Conservation (phyloP, 2,329 filamentous ascomycete genomes). For the Penicillium sp. region DNA sequence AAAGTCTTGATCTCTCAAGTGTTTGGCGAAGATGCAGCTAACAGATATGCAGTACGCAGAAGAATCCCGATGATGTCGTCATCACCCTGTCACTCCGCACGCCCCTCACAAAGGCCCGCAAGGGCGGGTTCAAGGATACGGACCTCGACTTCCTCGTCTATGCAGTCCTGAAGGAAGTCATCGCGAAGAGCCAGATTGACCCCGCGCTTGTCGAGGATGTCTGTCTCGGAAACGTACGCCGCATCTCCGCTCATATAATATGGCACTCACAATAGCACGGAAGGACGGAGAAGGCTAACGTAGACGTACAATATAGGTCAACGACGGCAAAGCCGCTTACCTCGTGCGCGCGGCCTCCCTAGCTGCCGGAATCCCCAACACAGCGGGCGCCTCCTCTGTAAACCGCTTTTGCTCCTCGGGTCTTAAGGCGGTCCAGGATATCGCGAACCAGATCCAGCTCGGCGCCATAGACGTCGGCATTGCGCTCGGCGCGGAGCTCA, state of each 20-base stretch:
- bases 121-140: slow-evolving; percentile 96
- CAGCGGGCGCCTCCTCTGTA: slow-evolving; percentile 76
- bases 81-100: slow-evolving; percentile 92
- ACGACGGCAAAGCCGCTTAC: slow-evolving; percentile 84
- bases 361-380: slow-evolving; percentile 92
- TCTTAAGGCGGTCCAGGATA: slow-evolving; percentile 92
- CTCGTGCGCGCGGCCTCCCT: slow-evolving; percentile 87
- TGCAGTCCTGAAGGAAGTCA: slow-evolving; percentile 77
- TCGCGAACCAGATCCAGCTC: slow-evolving; percentile 81
- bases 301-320: slow-evolving; percentile 59
- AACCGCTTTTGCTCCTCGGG: slow-evolving; percentile 99
- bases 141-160: slow-evolving; percentile 85
- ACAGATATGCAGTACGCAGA: slow-evolving; percentile 69
- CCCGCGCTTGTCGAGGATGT: slow-evolving; percentile 86
- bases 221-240: slow-evolving; percentile 82
- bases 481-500: slow-evolving; percentile 85
- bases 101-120: slow-evolving; percentile 83
- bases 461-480: slow-evolving; percentile 87
- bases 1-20: neutral
- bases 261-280: slow-evolving; percentile 5
- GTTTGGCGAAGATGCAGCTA: slow-evolving; percentile 23
- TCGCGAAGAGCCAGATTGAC: slow-evolving; percentile 75
- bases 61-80: slow-evolving; percentile 95
- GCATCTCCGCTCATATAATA: slow-evolving; percentile 20
- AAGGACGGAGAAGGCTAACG: slow-evolving; percentile 11